phyloP scores from a whole-genome alignment of 345 rosid species.

The Streptanthus diversifolius region DNA sequence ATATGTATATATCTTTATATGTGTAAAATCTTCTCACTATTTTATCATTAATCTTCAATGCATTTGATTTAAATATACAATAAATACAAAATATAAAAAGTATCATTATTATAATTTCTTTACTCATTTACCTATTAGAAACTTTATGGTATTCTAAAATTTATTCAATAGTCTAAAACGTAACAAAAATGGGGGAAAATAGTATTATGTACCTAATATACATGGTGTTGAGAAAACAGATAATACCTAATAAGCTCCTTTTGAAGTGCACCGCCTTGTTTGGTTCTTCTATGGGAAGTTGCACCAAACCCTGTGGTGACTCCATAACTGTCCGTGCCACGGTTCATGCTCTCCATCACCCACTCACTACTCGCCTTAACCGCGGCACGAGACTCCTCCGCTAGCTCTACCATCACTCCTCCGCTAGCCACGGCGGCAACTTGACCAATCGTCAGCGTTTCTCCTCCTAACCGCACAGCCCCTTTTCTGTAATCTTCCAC shows the following conservation, averaged over 20 bases:
- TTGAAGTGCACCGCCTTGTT: constrained; percentile 66
- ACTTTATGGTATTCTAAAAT: not conserved
- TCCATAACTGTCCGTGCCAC: constrained; percentile 75
- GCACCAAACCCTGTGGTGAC: constrained; percentile 81
- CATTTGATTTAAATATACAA: not conserved
- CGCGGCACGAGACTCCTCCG: constrained; percentile 56
- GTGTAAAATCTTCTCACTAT: not conserved
- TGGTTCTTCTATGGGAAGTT: constrained; percentile 67
- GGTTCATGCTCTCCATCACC: constrained; percentile 71
- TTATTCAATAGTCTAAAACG: not conserved
- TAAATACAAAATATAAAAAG: not conserved
- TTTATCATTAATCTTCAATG: not conserved
- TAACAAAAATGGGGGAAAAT: not conserved
- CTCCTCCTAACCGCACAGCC: constrained; percentile 64
- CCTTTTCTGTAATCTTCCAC: constrained; percentile 64
- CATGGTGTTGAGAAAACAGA: not conserved
- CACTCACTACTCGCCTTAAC: constrained; percentile 75
- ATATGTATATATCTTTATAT: not conserved
- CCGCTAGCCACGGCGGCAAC: constrained; percentile 59
- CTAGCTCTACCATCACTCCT: constrained; percentile 47
- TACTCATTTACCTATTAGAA: not conserved
- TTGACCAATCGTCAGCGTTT: constrained; percentile 72
- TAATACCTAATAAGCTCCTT: constrained; percentile 68
- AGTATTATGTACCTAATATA: not conserved
- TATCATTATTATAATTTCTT: not conserved